Conservation (phyloP, 495 filamentous ascomycete genomes). For the Letharia columbiana region DNA sequence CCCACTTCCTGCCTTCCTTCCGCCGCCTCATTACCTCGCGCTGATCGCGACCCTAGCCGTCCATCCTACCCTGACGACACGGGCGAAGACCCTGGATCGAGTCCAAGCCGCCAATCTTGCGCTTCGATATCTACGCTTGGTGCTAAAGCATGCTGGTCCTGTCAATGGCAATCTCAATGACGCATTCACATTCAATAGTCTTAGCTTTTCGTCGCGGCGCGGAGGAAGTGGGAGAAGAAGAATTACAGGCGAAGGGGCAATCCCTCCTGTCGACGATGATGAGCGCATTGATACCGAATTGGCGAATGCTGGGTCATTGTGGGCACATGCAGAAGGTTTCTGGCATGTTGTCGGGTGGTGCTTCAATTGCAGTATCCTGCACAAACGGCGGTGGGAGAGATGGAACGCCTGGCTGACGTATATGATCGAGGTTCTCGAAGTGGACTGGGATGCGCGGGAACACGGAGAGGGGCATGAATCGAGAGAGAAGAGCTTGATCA, state of each 20-base stretch:
- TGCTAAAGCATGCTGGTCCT: slow-evolving; percentile 45
- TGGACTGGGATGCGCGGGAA: slow-evolving; percentile 58
- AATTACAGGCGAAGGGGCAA: slow-evolving; percentile 22
- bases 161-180: slow-evolving; percentile 37
- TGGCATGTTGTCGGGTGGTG: slow-evolving; percentile 90
- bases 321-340: slow-evolving; percentile 68
- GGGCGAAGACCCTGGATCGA: slow-evolving; percentile 44
- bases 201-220: slow-evolving; percentile 28
- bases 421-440: slow-evolving; percentile 68
- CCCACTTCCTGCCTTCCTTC: slow-evolving; percentile 37
- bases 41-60: slow-evolving; percentile 59
- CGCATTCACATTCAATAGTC: slow-evolving; percentile 46
- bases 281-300: slow-evolving; percentile 45
- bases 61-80: slow-evolving; percentile 61
- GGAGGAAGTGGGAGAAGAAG: slow-evolving; percentile 29
- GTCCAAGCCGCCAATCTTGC: slow-evolving; percentile 46
- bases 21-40: slow-evolving; percentile 51
- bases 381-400: slow-evolving; percentile 64
- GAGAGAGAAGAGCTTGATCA: slow-evolving; percentile 44
- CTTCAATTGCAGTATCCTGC: slow-evolving; percentile 74
- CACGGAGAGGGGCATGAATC: slow-evolving; percentile 29
- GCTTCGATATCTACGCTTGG: slow-evolving; percentile 49
- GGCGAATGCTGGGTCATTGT: slow-evolving; percentile 58
- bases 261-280: slow-evolving; percentile 28
- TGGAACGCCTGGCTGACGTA: slow-evolving; percentile 79